Percentiles rank a stretch among this genome's conserved stretches.
These are phyloP conservation scores for Solanum chaucha DNA, from an alignment of 257 asterid species.

Conservation along the genomic window DNA sequence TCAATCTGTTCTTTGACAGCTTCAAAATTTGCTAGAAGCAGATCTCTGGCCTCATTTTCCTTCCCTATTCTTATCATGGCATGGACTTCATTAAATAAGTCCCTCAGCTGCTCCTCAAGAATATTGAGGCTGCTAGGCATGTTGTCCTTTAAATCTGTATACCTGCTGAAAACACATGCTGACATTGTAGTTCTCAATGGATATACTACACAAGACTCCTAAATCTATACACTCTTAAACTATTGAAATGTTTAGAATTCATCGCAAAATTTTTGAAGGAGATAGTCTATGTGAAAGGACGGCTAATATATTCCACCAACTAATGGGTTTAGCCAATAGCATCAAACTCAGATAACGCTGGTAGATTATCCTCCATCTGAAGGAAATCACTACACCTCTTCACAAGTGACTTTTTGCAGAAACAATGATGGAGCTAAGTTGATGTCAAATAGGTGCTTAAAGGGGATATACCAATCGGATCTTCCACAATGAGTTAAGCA, in stretches of 20 bases:
- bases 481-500: neutral
- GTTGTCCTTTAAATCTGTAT: slow-evolving; percentile 17
- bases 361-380: neutral
- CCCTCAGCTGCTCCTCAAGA: slow-evolving; percentile 61
- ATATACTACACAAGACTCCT: neutral
- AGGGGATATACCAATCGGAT: neutral
- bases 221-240: neutral
- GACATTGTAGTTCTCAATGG: neutral
- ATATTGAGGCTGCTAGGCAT: slow-evolving; percentile 22
- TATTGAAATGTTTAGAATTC: neutral
- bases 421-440: neutral
- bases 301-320: neutral
- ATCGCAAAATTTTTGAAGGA: neutral
- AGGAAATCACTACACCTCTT: neutral
- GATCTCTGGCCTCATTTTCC: slow-evolving; percentile 53
- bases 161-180: slow-evolving; percentile 7
- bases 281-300: neutral
- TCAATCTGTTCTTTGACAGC: slow-evolving; percentile 62
- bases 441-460: neutral
- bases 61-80: slow-evolving; percentile 51
- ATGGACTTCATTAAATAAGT: slow-evolving; percentile 61
- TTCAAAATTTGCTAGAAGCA: slow-evolving; percentile 78
- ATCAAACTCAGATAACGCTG: neutral
- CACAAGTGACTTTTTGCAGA: neutral
- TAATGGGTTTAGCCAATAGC: neutral